Evolutionary conservation across 495 filamentous ascomycete genomes (phyloP), one percentile per base, ranked within the genome.

Genomic region (Usnea hakonensis): DNA sequence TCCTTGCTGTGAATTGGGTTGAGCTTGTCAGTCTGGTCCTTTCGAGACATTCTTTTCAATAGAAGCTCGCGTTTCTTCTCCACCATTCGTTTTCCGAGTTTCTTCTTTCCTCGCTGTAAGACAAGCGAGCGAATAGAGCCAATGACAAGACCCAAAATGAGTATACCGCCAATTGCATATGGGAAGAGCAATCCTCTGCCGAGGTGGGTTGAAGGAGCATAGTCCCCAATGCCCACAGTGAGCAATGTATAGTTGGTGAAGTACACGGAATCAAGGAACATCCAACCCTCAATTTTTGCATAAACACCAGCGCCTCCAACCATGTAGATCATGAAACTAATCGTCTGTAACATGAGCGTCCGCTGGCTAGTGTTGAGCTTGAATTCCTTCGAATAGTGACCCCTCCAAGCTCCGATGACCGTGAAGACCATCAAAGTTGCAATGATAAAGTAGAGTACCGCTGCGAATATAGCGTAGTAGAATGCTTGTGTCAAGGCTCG

Each of bases 291-390:
- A 40, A 95, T 74, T 11, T 77, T 77, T 10, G 80, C 80, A 68
- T 87, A 96, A 1, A 94, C 75, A 19, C 86, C 74, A 2, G 90
- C 83, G 8, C 91, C 90, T 16, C 87, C 66, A 4, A 91, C 80
- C 13, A 95, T 78, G 66, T 94, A 95, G 10, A 86, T 74, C 52
- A 89, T 77, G 70, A 95, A 87, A 32, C 80, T 73, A 67, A 94
- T 93, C 2, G 90, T 95, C 67, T 95, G 91, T 33, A 95, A 73
- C 89, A 95, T 95, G 37, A 96, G 73, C 0, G 90, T 94, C 30
- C 91, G 80, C 72, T 95, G 90, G 61, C 82, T 83, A 46, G 79
- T 78, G 4, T 86, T 91, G 33, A 91, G 78, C 44, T 84, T 80
- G 71, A 90, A 92, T 56, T 90, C 83, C 48, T 81, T 85, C 7